Base-by-base conservation (phyloP, 2,329 filamentous ascomycete genomes). In the Xylaria sp. region DNA sequence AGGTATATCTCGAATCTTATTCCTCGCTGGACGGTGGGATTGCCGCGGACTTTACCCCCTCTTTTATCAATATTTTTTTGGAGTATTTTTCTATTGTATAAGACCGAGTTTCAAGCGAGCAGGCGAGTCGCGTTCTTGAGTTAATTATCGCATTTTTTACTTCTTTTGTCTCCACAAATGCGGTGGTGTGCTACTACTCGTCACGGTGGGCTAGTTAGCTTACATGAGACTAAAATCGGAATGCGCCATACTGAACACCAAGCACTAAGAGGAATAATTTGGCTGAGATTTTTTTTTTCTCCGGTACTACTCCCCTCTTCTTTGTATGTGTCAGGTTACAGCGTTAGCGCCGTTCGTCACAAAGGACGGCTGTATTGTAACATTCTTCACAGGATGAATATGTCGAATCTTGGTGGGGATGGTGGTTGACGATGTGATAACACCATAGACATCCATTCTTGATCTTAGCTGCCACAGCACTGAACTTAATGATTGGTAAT, bases 111-210 rank as follows among this genome's bases (percentile, higher is more conserved):
- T 59, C 28, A 61, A 48, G 65, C 61, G 58, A 56, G 58, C 3
- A 56, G 42, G 59, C 57, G 66, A 71, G 63, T 69, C 58, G 59
- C 57, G 63, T 53, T 49, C 31, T 20, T 40, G 42, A 66, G 58
- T 60, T 38, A 36, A 58, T 70, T 62, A 13, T 65, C 54, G 42
- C 33, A 61, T 49, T 61, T 67, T 60, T 53, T 33, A 33, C 33
- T 33, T 33, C 33, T 33, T 40, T 36, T 1, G 49, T 62, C 65
- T 11, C 61, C 60, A 65, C 60, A 70, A 67, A 62, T 59, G 63
- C 58, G 63, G 63, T 69, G 64, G 51, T 66, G 53, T 33, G 33
- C 33, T 33, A 33, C 51, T 65, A 67, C 48, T 59, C 15, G 36
- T 63, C 20, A 51, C 20, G 26, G 59, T 60, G 65, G 53, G 38